phyloP scores from a whole-genome alignment of 1,139 yeast species.

The Pichia sp. region DNA sequence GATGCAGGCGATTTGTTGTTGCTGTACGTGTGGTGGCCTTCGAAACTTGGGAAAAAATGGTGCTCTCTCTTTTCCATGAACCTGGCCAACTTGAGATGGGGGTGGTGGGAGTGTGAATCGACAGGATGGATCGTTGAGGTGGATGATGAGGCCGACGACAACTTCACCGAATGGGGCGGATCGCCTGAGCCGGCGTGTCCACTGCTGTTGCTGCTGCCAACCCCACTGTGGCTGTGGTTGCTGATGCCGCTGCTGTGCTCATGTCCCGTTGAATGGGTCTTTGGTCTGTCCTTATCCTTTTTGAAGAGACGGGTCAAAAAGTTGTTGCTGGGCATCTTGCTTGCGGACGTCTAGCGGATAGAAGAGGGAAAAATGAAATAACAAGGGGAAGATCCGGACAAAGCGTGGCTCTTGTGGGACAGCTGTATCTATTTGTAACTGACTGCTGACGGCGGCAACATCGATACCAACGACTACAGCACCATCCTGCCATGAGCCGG shows the following conservation, averaged over 20 bases:
- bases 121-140: slow-evolving; percentile 13
- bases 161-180: neutral
- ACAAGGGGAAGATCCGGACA: neutral
- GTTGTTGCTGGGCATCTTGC: slow-evolving; percentile 4
- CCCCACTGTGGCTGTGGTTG: neutral
- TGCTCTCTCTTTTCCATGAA: slow-evolving; percentile 19
- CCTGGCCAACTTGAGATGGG: slow-evolving; percentile 17
- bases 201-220: neutral
- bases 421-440: too few relatives aligned
- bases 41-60: neutral
- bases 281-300: slow-evolving; percentile 9
- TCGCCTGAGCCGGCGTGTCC: neutral
- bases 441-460: too few relatives aligned
- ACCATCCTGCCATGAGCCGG: neutral
- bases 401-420: too few relatives aligned
- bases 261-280: neutral
- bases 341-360: neutral
- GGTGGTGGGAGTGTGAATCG: slow-evolving; percentile 15
- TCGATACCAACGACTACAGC: too few relatives aligned
- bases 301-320: slow-evolving; percentile 8
- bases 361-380: neutral
- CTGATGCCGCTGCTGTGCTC: neutral
- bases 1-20: neutral
- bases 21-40: neutral
- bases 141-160: slow-evolving; percentile 10